Base-by-base conservation (phyloP, 495 filamentous ascomycete genomes). In the Elasticomyces elasticus region DNA sequence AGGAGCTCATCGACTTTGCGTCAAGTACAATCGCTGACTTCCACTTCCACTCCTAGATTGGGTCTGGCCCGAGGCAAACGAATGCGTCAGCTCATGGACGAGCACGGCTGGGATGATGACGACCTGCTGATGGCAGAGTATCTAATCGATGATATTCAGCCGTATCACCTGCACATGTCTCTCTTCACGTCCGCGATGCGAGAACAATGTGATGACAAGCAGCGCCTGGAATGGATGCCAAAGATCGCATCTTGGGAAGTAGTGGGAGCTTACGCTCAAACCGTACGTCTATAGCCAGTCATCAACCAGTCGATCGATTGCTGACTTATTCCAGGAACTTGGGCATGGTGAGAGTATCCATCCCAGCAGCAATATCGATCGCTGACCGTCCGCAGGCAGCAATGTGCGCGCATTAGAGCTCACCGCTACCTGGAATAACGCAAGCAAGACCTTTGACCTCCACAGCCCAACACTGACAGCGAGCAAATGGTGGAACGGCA, bases 401-500 rank as follows among this genome's bases (percentile, higher is more conserved):
- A n/a, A 74, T 59, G 70, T 74, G 12, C 63, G 70, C 13, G 72
- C 72, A 0, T 15, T 76, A n/a, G 73, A 76, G 60, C 61, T 65
- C 2, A 49, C 67, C 28, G 73, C 72, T 1, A 66, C 61, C 5
- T 75, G 68, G 67, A 67, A 73, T 61, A 49, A 43, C 7, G 45
- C 22, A 17, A 64, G 58, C 2, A 67, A 67, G 48, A 67, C 72
- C 27, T 75, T 75, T 45, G 62, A 70, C 12, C 50, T 75, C 4
- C 71, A 74, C 51, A 72, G 70, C 28, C 73, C 72, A 40, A 67
- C 67, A 7, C 52, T 75, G 9, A 75, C 72, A 11, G 69, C 73
- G 3, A 71, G 67, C 31, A 75, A 75, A 59, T 74, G 71, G 70
- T 74, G 72, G 73, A 73, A 74, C 60, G 72, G 72, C 4, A 61